A percentile compares a stretch with the other conserved stretches of the same genome.
Conservation (phyloP, 768 basidiomycete species). For the Russula virescens region DNA sequence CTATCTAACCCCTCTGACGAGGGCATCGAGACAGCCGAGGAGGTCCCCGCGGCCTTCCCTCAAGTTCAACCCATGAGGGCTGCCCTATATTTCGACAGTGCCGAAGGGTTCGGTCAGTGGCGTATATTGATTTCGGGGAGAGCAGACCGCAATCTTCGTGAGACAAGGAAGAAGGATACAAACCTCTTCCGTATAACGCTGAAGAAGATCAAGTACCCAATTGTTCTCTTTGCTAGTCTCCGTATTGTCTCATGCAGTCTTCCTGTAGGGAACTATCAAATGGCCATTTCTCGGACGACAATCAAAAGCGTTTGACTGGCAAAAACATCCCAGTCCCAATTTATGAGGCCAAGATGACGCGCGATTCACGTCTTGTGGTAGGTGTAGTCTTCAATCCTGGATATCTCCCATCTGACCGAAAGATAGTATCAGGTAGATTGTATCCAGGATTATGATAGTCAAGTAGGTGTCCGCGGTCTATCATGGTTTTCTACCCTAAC, state of each 20-base stretch:
- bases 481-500: not conserved
- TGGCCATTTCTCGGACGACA: conserved; percentile 63
- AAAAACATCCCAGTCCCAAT: conserved; percentile 45
- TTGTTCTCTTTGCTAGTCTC: not conserved
- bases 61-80: conserved; percentile 54
- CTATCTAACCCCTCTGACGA: not conserved
- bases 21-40: not conserved
- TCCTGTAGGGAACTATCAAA: conserved; percentile 55
- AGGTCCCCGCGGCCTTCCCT: conserved; percentile 36
- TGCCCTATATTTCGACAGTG: conserved; percentile 53
- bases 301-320: conserved; percentile 54
- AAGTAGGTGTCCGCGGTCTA: conserved; percentile 3
- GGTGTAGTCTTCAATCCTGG: not conserved
- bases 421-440: conserved; percentile 27
- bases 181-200: conserved; percentile 48
- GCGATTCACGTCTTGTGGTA: conserved; percentile 27
- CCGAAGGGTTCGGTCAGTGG: conserved; percentile 61
- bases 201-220: conserved; percentile 59
- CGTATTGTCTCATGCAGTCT: not conserved
- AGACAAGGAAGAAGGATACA: conserved; percentile 39
- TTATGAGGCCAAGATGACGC: conserved; percentile 61
- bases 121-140: conserved; percentile 48
- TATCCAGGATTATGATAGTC: conserved; percentile 21
- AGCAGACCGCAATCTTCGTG: conserved; percentile 46
- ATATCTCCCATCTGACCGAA: not conserved